phyloP scores from a whole-genome alignment of 2,329 filamentous ascomycete species.

The Ascochyta koolunga region DNA sequence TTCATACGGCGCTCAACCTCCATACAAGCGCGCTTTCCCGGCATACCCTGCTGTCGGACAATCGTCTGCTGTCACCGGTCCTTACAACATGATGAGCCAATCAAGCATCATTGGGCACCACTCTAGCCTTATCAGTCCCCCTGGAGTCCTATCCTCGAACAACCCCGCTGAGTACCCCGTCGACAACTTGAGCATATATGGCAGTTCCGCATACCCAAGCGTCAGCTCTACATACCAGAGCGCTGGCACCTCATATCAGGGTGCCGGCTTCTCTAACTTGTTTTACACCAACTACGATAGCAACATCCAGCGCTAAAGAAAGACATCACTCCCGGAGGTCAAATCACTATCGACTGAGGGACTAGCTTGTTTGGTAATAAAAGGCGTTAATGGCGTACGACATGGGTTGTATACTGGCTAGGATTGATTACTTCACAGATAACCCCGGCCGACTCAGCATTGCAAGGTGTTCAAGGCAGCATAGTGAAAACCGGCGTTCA shows the following conservation, averaged over 20 bases:
- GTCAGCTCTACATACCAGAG: slow-evolving; percentile 2
- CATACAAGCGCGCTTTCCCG: slow-evolving; percentile 12
- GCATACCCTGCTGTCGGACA: slow-evolving; percentile 10
- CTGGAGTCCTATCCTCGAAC: slow-evolving; percentile 6
- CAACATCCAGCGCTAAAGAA: slow-evolving; percentile 8
- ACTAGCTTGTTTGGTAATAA: slow-evolving; percentile 1
- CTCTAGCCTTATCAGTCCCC: slow-evolving; percentile 3
- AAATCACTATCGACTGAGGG: not conserved
- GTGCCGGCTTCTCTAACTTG: not conserved
- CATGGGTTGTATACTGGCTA: slow-evolving; percentile 2
- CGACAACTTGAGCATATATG: slow-evolving; percentile 3
- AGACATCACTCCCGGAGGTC: not conserved
- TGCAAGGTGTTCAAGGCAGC: slow-evolving; percentile 9
- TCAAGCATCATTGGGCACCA: slow-evolving; percentile 6
- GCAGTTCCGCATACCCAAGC: slow-evolving; percentile 6
- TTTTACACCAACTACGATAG: slow-evolving; percentile 8
- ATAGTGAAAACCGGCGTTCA: not conserved
- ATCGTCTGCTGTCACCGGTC: not conserved
- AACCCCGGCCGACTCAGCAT: not conserved
- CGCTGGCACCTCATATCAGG: not conserved
- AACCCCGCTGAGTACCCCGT: not conserved
- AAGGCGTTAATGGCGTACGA: slow-evolving; percentile 3
- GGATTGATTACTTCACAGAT: slow-evolving; percentile 1
- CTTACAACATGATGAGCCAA: slow-evolving; percentile 15
- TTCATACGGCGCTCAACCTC: slow-evolving; percentile 5